phyloP scores from a whole-genome alignment of 2,329 filamentous ascomycete genomes.

The Coleophoma eucalyptorum region DNA sequence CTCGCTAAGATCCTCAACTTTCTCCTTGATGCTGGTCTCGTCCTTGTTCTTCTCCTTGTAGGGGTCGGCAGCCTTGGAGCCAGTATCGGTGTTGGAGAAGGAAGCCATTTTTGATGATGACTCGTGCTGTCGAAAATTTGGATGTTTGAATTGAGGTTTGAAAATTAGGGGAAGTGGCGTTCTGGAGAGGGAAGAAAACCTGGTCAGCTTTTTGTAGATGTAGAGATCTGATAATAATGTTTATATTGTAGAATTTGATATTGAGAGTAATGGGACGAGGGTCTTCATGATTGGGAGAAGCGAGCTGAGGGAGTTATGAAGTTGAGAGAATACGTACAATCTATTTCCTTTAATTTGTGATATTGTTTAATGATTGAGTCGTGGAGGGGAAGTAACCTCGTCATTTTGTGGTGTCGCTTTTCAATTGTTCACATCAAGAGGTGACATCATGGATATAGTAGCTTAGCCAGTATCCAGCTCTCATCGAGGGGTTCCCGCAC shows the following conservation, averaged over 20 bases:
- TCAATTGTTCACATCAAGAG: not conserved
- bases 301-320: not conserved
- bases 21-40: constrained; percentile 61
- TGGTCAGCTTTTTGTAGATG: constrained; percentile 5
- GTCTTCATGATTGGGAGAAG: not conserved
- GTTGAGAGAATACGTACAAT: not conserved
- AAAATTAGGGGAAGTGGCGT: constrained; percentile 4
- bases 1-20: constrained; percentile 67
- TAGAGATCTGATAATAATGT: not conserved
- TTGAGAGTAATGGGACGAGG: not conserved
- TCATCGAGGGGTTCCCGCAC: no score
- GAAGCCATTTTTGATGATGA: constrained; percentile 17
- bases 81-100: constrained; percentile 58
- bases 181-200: not conserved
- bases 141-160: not conserved
- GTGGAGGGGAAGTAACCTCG: not conserved
- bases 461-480: no score
- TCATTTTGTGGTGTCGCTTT: not conserved
- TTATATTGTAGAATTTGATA: not conserved
- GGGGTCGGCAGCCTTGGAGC: constrained; percentile 64
- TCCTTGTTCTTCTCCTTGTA: constrained; percentile 73
- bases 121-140: not conserved
- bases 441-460: not conserved
- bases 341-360: not conserved
- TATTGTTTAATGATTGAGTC: not conserved